Evolutionary conservation across 2,329 filamentous ascomycete species (phyloP).

Genomic region (Nectriaceae sp.): DNA sequence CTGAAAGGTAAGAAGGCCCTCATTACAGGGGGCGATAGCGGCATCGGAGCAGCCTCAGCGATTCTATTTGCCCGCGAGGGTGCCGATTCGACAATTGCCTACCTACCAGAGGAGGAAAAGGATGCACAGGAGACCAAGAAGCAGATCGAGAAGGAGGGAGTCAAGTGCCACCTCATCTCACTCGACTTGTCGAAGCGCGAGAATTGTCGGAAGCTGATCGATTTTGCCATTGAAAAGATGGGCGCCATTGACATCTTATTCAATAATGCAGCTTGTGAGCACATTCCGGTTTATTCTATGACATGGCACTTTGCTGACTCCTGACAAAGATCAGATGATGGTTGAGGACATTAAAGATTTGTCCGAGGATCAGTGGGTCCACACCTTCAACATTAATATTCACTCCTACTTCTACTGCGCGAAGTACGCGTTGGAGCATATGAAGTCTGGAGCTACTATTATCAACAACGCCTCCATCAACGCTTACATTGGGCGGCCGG

Average conservation of each 20-base stretch:
- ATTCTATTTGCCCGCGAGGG: constrained; percentile 82
- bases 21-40: constrained; percentile 80
- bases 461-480: constrained; percentile 88
- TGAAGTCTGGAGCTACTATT: constrained; percentile 73
- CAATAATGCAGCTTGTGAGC: constrained; percentile 73
- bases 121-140: constrained; percentile 76
- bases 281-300: neutral
- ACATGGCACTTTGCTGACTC: neutral
- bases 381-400: constrained; percentile 83
- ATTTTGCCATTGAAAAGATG: constrained; percentile 65
- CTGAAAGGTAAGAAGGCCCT: constrained; percentile 73
- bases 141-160: constrained; percentile 66
- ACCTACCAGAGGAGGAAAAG: constrained; percentile 73
- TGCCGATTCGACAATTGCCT: constrained; percentile 71
- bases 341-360: constrained; percentile 70
- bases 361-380: constrained; percentile 74
- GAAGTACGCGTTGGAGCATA: constrained; percentile 75
- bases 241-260: constrained; percentile 73
- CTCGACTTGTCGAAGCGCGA: constrained; percentile 65
- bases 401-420: constrained; percentile 79
- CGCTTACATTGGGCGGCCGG: constrained; percentile 77
- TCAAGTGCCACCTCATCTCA: constrained; percentile 63
- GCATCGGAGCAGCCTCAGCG: constrained; percentile 75
- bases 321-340: constrained; percentile 56
- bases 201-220: constrained; percentile 70